phyloP scores from a whole-genome alignment of 2,329 filamentous ascomycete species.

The Alternaria burnsii region DNA sequence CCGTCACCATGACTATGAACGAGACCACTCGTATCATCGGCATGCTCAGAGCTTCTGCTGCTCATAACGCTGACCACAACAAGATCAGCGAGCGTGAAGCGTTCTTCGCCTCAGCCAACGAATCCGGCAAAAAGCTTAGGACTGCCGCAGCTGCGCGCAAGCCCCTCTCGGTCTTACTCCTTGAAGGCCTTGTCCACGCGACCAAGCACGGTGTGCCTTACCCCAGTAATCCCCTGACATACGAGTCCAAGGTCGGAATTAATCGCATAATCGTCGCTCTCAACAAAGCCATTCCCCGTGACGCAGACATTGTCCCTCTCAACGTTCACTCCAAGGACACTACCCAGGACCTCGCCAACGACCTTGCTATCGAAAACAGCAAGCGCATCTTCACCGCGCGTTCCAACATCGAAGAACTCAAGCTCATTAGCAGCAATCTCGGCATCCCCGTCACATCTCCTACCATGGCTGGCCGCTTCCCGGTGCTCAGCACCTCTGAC shows the following conservation, averaged over 20 bases:
- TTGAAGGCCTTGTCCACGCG: slow-evolving; percentile 29
- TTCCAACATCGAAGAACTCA: slow-evolving; percentile 16
- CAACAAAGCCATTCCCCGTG: slow-evolving; percentile 20
- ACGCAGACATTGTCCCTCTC: neutral
- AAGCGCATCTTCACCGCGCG: slow-evolving; percentile 31
- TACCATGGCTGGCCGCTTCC: slow-evolving; percentile 45
- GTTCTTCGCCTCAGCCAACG: slow-evolving; percentile 7
- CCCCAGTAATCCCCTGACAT: slow-evolving; percentile 20
- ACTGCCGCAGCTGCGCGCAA: slow-evolving; percentile 8
- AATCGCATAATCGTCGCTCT: slow-evolving; percentile 28
- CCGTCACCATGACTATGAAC: slow-evolving; percentile 26
- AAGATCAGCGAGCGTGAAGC: slow-evolving; percentile 22
- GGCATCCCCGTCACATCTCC: slow-evolving; percentile 1
- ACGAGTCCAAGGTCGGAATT: slow-evolving; percentile 23
- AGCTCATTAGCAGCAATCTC: slow-evolving; percentile 6
- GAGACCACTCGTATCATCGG: slow-evolving; percentile 32
- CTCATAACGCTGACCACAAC: slow-evolving; percentile 29
- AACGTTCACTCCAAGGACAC: slow-evolving; percentile 10
- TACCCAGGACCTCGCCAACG: slow-evolving; percentile 25
- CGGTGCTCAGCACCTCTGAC: slow-evolving; percentile 48
- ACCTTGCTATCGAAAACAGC: slow-evolving; percentile 31
- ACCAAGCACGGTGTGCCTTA: slow-evolving; percentile 22
- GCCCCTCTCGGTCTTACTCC: slow-evolving; percentile 21
- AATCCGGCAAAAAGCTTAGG: slow-evolving; percentile 6
- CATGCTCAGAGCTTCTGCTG: slow-evolving; percentile 36